Evolutionary conservation across 78 protist genomes (phyloP), one percentile per base, ranked within the genome.

Genomic region (Guillardia theta): DNA sequence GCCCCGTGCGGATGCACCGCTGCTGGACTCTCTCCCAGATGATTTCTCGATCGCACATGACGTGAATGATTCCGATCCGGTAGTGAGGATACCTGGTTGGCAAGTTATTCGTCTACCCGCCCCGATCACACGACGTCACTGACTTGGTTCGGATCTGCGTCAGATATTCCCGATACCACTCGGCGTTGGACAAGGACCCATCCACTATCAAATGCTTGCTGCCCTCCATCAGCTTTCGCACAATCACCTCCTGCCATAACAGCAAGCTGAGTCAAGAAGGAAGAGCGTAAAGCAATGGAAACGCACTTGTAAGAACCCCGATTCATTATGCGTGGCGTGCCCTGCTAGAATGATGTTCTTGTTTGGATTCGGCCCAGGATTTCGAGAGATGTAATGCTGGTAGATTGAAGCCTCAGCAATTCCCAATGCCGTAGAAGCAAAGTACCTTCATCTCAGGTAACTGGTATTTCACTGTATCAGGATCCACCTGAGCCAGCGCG

Each of bases 51-150:
- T 78, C 90, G 50, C 90, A 78, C 50, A 78, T 48, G 41, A 78
- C 90, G 90, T 78, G 90, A 10, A 78, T 10, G 45, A 78, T 78
- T 22, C 90, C 90, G 90, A 78, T 78, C 37, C 90, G 90, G 48
- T 78, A 78, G 53, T 78, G 53, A 10, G 90, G 90, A 50, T 78
- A 43, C 90, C 48, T 78, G 90, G 47, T 12, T 10, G 58, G 58
- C 58, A 50, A 50, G 15, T n/a, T n/a, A n/a, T n/a, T n/a, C n/a
- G n/a, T n/a, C n/a, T n/a, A n/a, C n/a, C n/a, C n/a, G n/a, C n/a
- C n/a, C n/a, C n/a, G n/a, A n/a, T n/a, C n/a, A n/a, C n/a, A 15
- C 30, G 58, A 19, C 58, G 58, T 10, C 58, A 15, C 15, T 10
- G 27, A 58, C 70, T 30, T 24, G 21, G 36, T 15, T 4, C 83